Evolutionary conservation across 345 rosid species (phyloP).

Genomic region (Ceriops decandra): DNA sequence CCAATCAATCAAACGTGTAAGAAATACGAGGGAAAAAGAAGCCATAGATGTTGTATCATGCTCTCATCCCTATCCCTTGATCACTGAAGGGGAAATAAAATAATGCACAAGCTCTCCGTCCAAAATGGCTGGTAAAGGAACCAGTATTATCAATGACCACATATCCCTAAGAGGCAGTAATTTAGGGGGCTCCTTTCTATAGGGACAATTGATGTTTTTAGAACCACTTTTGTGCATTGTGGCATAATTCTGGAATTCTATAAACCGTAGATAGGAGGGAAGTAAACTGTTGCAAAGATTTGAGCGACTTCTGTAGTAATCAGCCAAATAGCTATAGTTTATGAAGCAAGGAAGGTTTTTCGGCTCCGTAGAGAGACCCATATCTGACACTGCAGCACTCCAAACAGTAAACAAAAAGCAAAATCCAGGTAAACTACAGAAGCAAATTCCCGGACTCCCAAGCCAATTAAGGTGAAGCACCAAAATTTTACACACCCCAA

Average conservation of each 20-base stretch:
- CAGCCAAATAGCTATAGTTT: neutral
- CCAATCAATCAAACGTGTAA: no score
- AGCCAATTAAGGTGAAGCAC: no score
- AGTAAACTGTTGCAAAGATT: neutral
- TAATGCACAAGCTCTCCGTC: no score
- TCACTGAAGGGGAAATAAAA: no score
- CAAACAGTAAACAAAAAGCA: neutral
- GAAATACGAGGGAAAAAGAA: no score
- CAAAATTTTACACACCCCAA: no score
- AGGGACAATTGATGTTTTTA: neutral
- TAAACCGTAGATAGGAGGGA: neutral
- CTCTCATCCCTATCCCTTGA: no score
- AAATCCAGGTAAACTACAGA: neutral
- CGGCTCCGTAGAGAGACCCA: neutral
- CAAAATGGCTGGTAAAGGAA: no score
- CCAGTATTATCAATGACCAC: neutral
- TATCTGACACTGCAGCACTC: neutral
- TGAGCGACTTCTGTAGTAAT: neutral
- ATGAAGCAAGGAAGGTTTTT: neutral
- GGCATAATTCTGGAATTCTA: neutral
- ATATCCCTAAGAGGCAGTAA: neutral
- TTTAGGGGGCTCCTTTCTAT: neutral
- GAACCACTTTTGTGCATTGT: neutral
- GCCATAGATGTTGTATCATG: no score
- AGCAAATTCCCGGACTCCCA: neutral